Conservation (phyloP, 108 stramenopile genomes). For the Nitzschia sp. region DNA sequence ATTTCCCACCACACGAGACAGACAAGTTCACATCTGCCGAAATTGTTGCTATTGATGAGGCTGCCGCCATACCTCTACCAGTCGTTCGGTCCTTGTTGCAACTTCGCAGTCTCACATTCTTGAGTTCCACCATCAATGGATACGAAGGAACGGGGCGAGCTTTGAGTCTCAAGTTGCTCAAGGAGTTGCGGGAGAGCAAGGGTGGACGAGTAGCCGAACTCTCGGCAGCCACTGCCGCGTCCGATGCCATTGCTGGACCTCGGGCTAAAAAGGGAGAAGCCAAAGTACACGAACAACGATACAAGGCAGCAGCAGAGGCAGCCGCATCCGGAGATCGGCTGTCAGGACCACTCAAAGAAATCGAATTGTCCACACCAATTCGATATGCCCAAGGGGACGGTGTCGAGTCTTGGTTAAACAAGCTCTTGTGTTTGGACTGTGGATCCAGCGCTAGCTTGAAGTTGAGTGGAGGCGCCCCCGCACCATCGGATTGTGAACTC, state of each 20-base stretch:
- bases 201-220: constrained; percentile 45
- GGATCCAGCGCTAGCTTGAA: constrained; percentile 45
- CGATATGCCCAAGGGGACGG: constrained; percentile 92
- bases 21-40: constrained; percentile 94
- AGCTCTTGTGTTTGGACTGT: constrained; percentile 93
- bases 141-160: constrained; percentile 99
- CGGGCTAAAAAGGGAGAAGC: constrained; percentile 80
- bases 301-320: constrained; percentile 77
- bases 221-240: constrained; percentile 64
- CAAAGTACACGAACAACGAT: constrained; percentile 91
- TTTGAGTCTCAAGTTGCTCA: constrained; percentile 95
- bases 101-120: constrained; percentile 79
- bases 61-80: constrained; percentile 98
- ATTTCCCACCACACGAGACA: constrained; percentile 80
- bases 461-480: constrained; percentile 84
- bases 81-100: constrained; percentile 85
- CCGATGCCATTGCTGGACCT: constrained; percentile 66
- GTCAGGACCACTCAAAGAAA: constrained; percentile 72
- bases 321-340: constrained; percentile 26
- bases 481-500: constrained; percentile 92
- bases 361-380: constrained; percentile 93
- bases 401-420: constrained; percentile 95
- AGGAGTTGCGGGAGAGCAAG: constrained; percentile 88
- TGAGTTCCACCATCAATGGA: constrained; percentile 97
- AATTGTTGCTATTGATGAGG: constrained; percentile 97